A percentile compares a stretch with the other conserved stretches of the same genome.
Conservation (phyloP, 2,329 filamentous ascomycete species). For the Phaeosphaeriaceae sp. region DNA sequence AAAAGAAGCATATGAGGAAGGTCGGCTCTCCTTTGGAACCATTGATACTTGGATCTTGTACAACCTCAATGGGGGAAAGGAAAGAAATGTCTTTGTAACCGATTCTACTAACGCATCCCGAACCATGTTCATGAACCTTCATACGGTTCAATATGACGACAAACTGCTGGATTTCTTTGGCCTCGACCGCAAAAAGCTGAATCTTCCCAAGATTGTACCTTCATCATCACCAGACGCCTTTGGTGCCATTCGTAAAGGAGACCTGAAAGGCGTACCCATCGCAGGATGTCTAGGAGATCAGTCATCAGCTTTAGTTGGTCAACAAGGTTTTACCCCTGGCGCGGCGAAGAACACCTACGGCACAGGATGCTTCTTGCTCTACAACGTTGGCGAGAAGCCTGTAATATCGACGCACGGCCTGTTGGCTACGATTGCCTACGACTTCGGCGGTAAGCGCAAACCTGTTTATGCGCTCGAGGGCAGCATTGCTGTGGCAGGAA, state of each 20-base stretch:
- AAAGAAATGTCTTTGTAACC: slow-evolving; percentile 76
- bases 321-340: slow-evolving; percentile 82
- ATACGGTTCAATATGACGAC: slow-evolving; percentile 80
- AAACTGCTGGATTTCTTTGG: slow-evolving; percentile 79
- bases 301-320: slow-evolving; percentile 83
- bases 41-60: slow-evolving; percentile 90
- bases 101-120: slow-evolving; percentile 87
- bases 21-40: slow-evolving; percentile 81
- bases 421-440: slow-evolving; percentile 85
- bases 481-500: slow-evolving; percentile 81
- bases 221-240: slow-evolving; percentile 79
- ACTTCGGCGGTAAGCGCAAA: slow-evolving; percentile 72
- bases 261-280: slow-evolving; percentile 72
- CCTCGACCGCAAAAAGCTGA: slow-evolving; percentile 74
- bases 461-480: slow-evolving; percentile 84
- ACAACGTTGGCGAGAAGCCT: slow-evolving; percentile 85
- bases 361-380: slow-evolving; percentile 87
- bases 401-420: slow-evolving; percentile 85
- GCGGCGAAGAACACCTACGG: slow-evolving; percentile 92
- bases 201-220: slow-evolving; percentile 81
- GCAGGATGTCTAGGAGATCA: slow-evolving; percentile 89
- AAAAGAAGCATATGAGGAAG: slow-evolving; percentile 75
- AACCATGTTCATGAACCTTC: slow-evolving; percentile 94
- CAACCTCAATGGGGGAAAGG: slow-evolving; percentile 76
- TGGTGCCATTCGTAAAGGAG: slow-evolving; percentile 62